These are phyloP conservation scores for Canavalia ensiformis DNA, from an alignment of 306 rosid species.

Conservation along the genomic window DNA sequence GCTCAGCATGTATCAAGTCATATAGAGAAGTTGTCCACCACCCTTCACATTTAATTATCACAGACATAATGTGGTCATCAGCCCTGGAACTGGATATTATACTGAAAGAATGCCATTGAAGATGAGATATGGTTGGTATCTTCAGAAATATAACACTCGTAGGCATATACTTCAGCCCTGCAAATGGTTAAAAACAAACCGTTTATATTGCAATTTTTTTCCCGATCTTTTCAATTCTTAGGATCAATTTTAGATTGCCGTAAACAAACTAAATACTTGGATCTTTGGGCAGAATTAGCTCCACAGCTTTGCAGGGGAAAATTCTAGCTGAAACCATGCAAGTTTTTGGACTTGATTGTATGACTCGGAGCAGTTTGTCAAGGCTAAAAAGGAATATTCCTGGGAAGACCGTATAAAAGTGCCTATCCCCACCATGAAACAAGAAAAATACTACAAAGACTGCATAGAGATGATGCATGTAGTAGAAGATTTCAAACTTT, in stretches of 20 bases:
- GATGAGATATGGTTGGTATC: constrained; percentile 79
- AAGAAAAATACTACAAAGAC: constrained; percentile 84
- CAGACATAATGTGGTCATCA: constrained; percentile 63
- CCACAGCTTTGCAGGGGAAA: constrained; percentile 76
- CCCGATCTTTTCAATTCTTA: constrained; percentile 8
- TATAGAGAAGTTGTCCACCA: constrained; percentile 83
- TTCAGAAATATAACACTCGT: constrained; percentile 87
- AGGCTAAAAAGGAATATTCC: constrained; percentile 86
- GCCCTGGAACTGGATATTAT: constrained; percentile 79
- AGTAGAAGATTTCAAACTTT: constrained; percentile 85
- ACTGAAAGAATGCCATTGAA: constrained; percentile 95
- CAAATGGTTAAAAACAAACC: constrained; percentile 39
- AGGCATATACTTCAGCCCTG: constrained; percentile 82
- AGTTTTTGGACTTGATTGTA: constrained; percentile 80
- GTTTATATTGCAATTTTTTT: neutral
- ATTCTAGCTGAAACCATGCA: constrained; percentile 72
- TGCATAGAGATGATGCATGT: constrained; percentile 81
- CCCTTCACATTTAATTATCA: constrained; percentile 80
- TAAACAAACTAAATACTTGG: constrained; percentile 58
- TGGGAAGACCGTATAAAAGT: constrained; percentile 79
- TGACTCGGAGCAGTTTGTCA: constrained; percentile 77
- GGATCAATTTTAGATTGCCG: constrained; percentile 37
- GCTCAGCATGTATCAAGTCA: constrained; percentile 64
- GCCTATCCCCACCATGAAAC: constrained; percentile 93
- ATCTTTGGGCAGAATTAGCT: constrained; percentile 80